Percentiles rank a stretch among this genome's conserved stretches.
These are phyloP conservation scores for Colletotrichum sp. DNA, from an alignment of 2,329 filamentous ascomycete genomes.

Conservation along the genomic window DNA sequence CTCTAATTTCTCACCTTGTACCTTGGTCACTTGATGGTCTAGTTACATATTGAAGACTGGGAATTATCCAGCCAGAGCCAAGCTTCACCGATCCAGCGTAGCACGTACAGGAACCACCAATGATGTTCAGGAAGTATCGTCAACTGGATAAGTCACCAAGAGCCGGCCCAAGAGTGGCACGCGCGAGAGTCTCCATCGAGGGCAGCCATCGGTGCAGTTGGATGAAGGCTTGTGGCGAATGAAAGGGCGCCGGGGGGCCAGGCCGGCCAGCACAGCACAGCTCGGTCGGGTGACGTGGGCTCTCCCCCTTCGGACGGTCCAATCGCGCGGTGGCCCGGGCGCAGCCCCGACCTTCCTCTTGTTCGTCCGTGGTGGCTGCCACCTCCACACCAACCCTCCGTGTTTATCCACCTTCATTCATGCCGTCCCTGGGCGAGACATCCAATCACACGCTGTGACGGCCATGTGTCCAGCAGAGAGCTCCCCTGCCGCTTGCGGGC, in stretches of 20 bases:
- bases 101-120: neutral
- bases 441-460: slow-evolving; percentile 4
- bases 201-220: neutral
- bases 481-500: neutral
- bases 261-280: neutral
- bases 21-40: neutral
- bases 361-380: neutral
- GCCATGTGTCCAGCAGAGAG: neutral
- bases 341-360: neutral
- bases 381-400: neutral
- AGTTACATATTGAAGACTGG: neutral
- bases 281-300: slow-evolving; percentile 14
- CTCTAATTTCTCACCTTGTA: neutral
- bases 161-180: neutral
- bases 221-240: neutral
- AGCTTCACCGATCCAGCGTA: neutral
- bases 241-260: neutral
- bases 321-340: neutral
- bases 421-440: neutral
- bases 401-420: neutral
- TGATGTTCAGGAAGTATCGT: neutral
- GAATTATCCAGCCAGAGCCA: neutral
- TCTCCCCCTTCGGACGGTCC: neutral
- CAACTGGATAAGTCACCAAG: neutral
- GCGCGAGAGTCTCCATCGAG: no score